Evolutionary conservation across 2,329 filamentous ascomycete genomes (phyloP).

Genomic region (Phyllosticta paracitricarpa): DNA sequence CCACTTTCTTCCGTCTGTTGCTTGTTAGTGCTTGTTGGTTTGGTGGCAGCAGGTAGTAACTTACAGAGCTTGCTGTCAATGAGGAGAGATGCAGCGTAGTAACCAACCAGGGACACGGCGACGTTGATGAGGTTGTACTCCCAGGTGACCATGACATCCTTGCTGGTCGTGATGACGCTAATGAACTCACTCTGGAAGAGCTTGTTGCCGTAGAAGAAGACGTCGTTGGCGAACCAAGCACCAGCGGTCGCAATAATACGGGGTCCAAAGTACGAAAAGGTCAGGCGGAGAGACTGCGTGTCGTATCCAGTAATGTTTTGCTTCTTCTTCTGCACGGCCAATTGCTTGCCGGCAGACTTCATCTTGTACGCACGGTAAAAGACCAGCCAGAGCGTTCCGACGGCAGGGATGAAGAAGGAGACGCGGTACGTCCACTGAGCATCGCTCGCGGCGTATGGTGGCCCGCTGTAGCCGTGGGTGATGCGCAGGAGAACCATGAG

Average conservation of each 20-base stretch:
- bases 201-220: conserved; percentile 99
- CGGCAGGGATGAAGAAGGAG: conserved; percentile 81
- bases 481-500: conserved; percentile 79
- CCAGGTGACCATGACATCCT: conserved; percentile 77
- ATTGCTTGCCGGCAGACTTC: conserved; percentile 75
- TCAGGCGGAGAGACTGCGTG: conserved; percentile 66
- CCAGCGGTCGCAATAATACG: conserved; percentile 79
- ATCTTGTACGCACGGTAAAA: conserved; percentile 97
- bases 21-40: background rate
- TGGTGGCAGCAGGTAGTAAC: background rate
- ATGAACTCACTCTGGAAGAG: conserved; percentile 93
- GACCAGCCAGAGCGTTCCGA: conserved; percentile 86
- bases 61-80: conserved; percentile 84
- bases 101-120: conserved; percentile 72
- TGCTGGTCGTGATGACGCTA: conserved; percentile 59
- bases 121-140: conserved; percentile 90
- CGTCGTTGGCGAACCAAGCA: conserved; percentile 91
- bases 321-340: conserved; percentile 76
- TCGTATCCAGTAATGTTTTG: conserved; percentile 86
- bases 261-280: conserved; percentile 73
- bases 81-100: conserved; percentile 79
- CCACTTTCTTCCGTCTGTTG: conserved; percentile 67
- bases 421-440: conserved; percentile 88
- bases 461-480: conserved; percentile 70
- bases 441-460: conserved; percentile 67